A percentile compares a stretch with the other conserved stretches of the same genome.
These are phyloP conservation scores for Calonectria fujianensis DNA, from an alignment of 2,329 filamentous ascomycete species.

Conservation along the genomic window DNA sequence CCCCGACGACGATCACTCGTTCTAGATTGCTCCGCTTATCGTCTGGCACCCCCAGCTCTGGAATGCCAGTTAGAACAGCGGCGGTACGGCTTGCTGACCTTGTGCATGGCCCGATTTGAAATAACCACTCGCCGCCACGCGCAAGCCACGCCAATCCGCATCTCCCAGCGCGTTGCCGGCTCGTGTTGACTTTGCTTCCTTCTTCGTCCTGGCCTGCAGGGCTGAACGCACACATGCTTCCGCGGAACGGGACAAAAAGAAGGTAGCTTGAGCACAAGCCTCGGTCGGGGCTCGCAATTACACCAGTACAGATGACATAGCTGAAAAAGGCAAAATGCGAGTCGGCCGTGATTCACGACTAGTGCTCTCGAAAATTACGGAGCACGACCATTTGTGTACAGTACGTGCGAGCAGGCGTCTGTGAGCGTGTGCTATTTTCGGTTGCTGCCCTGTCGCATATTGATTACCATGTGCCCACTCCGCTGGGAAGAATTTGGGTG, in stretches of 20 bases:
- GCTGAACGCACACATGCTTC: slow-evolving; percentile 1
- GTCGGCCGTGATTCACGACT: neutral
- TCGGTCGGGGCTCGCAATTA: neutral
- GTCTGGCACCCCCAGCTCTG: slow-evolving; percentile 1
- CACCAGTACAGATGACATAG: neutral
- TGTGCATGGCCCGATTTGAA: slow-evolving; percentile 18
- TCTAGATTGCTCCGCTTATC: slow-evolving; percentile 10
- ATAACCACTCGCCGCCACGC: slow-evolving; percentile 22
- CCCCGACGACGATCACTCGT: slow-evolving; percentile 18
- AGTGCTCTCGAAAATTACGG: neutral
- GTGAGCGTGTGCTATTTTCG: slow-evolving; percentile 20
- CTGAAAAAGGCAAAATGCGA: neutral
- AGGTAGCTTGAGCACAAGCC: slow-evolving; percentile 20
- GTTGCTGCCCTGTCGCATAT: slow-evolving; percentile 4
- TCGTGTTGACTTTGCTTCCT: neutral
- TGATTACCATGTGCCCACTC: neutral
- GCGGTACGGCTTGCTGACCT: slow-evolving; percentile 1
- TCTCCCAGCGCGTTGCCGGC: neutral
- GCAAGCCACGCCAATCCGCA: slow-evolving; percentile 7
- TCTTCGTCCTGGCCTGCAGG: neutral
- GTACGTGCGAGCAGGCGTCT: neutral
- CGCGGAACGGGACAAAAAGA: neutral
- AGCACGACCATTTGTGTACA: slow-evolving; percentile 1
- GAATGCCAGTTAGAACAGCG: slow-evolving; percentile 19
- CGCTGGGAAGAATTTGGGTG: slow-evolving; percentile 16